Conservation (phyloP, 2,329 filamentous ascomycete species). For the Fusarium sp. region DNA sequence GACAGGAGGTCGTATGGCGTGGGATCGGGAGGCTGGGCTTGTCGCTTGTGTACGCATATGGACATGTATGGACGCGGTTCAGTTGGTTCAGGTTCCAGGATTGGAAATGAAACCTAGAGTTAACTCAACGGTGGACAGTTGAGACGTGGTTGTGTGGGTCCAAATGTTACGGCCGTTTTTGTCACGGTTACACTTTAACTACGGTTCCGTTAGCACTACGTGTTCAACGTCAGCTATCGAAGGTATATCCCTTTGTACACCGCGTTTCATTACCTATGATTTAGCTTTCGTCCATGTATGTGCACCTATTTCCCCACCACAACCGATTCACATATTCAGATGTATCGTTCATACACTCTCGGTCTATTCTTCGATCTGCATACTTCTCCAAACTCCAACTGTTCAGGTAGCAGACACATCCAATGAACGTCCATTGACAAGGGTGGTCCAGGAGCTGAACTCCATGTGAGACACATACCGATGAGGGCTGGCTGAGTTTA, state of each 20-base stretch:
- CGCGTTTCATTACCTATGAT: neutral
- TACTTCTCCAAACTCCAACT: neutral
- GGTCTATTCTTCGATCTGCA: neutral
- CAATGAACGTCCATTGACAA: conserved; percentile 1
- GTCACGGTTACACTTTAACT: conserved; percentile 27
- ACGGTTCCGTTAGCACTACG: neutral
- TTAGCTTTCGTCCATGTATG: neutral
- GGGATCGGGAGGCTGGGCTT: conserved; percentile 35
- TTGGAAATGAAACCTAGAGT: conserved; percentile 42
- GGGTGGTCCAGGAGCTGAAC: conserved; percentile 19
- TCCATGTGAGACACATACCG: conserved; percentile 28
- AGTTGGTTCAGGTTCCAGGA: conserved; percentile 40
- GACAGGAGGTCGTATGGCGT: conserved; percentile 19
- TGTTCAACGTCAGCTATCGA: neutral
- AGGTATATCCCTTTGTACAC: neutral
- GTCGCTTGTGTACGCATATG: conserved; percentile 37
- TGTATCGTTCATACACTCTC: neutral
- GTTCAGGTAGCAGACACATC: neutral
- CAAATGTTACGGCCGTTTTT: conserved; percentile 30
- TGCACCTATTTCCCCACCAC: neutral
- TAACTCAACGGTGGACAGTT: conserved; percentile 32
- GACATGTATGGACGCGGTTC: conserved; percentile 41
- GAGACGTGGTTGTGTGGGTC: conserved; percentile 42
- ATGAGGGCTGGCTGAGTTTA: neutral
- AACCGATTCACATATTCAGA: neutral